Base-by-base conservation (phyloP, 2,329 filamentous ascomycete species). In the Metarhizium brunneum region DNA sequence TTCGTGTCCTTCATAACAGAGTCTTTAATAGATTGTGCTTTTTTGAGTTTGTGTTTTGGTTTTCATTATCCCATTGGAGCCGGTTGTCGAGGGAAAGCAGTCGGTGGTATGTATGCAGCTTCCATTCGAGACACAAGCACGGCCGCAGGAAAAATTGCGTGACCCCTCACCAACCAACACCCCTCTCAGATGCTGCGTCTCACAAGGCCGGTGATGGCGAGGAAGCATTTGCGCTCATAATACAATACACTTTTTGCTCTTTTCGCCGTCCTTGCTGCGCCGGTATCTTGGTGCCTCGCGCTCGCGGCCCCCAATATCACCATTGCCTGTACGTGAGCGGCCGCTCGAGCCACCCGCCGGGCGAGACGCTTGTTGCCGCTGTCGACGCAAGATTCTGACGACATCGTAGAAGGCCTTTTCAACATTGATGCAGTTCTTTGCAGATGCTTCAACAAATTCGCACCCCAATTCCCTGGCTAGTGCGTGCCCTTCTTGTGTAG, bases 381-480 rank as follows among this genome's bases (percentile, higher is more conserved):
- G 91, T 64, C 88, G 84, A 63, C 94, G 86, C 61, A 99, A 77
- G 70, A 94, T 89, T 63, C 94, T 80, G 54, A 97, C 94, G 7
- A 99, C 94, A 68, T 99, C 94, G 73, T 96, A 97, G 68, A 99
- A 97, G 36, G 91, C 92, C 78, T 95, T 97, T 72, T 96, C 94
- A 54, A 96, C 92, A 66, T 97, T 96, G 77, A 96, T 91, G 75
- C 92, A 96, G 70, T 96, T 96, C 77, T 96, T 96, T 40, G 92
- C 92, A 6, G 92, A 96, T 2, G 92, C 92, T 72, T 97, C 92
- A 64, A 96, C 91, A 65, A 97, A 97, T 64, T 96, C 92, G 74
- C 94, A 97, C 60, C 90, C 90, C 43, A 99, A 78, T 66, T 96
- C 90, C 65, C 92, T 88, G 55, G 94, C 92, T 43, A 97, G 76